Evolutionary conservation across 2,329 filamentous ascomycete species (phyloP).

Genomic region (Beauveria australis): DNA sequence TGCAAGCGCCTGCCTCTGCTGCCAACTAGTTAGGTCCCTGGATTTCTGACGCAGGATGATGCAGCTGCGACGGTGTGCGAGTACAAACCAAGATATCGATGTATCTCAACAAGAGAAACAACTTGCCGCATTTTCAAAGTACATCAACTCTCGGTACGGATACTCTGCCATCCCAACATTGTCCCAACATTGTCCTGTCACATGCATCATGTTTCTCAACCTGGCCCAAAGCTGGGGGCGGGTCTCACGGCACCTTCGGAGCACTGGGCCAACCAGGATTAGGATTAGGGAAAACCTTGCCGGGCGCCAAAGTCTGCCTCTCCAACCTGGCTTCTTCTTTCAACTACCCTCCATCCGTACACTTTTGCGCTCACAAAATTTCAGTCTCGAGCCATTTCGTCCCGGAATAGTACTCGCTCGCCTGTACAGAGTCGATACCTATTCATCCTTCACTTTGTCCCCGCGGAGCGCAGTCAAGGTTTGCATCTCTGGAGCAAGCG

Average conservation of each 20-base stretch:
- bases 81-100: not conserved
- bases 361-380: not conserved
- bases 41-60: not conserved
- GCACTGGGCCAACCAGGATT: too few species aligned
- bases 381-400: not conserved
- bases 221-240: not conserved
- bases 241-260: constrained; percentile 5
- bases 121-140: too few species aligned
- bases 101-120: not conserved
- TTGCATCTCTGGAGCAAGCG: not conserved
- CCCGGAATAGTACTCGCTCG: too few species aligned
- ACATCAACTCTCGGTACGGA: too few species aligned
- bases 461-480: not conserved
- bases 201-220: not conserved
- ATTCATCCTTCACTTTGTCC: not conserved
- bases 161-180: not conserved
- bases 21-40: not conserved
- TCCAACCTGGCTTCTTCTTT: not conserved
- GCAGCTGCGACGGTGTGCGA: not conserved
- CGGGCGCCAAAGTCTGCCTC: not conserved
- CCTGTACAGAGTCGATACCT: not conserved
- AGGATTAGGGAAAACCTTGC: not conserved
- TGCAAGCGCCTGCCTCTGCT: not conserved
- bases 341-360: not conserved
- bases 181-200: not conserved